Conservation (phyloP, 2,329 filamentous ascomycete species). For the Clonostachys rosea region DNA sequence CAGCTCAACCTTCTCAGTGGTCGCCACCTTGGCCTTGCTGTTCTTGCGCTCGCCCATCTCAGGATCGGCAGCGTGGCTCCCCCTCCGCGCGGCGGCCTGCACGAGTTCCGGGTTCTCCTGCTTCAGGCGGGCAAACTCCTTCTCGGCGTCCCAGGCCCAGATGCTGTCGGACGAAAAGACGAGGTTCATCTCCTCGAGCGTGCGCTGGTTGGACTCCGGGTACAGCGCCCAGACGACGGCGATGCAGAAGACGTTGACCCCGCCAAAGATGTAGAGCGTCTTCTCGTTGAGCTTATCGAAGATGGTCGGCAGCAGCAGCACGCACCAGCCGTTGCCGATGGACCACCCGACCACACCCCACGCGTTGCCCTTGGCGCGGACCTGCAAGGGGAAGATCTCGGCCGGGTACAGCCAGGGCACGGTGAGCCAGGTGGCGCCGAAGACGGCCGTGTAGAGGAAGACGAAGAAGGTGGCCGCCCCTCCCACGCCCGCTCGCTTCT, state of each 20-base stretch:
- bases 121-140: conserved; percentile 57
- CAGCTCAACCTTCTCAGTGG: not conserved
- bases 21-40: not conserved
- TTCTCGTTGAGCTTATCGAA: conserved; percentile 63
- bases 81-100: conserved; percentile 7
- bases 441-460: conserved; percentile 45
- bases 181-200: conserved; percentile 71
- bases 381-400: conserved; percentile 68
- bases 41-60: conserved; percentile 7
- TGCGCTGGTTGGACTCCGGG: conserved; percentile 69
- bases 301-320: conserved; percentile 52
- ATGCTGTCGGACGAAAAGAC: conserved; percentile 63
- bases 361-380: conserved; percentile 70
- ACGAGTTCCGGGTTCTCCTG: conserved; percentile 48
- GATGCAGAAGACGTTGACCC: conserved; percentile 60
- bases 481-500: conserved; percentile 37
- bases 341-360: conserved; percentile 74
- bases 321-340: conserved; percentile 65
- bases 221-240: conserved; percentile 71
- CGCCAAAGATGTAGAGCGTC: conserved; percentile 70
- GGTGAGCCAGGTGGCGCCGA: conserved; percentile 41
- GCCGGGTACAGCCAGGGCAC: conserved; percentile 62
- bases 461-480: conserved; percentile 67
- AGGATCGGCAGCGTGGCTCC: conserved; percentile 6
- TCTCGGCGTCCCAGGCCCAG: conserved; percentile 69